Percentiles rank a stretch among this genome's conserved stretches.
Evolutionary conservation across 1,284 basidiomycete species (phyloP).

Genomic region (Sporisorium scitamineum): DNA sequence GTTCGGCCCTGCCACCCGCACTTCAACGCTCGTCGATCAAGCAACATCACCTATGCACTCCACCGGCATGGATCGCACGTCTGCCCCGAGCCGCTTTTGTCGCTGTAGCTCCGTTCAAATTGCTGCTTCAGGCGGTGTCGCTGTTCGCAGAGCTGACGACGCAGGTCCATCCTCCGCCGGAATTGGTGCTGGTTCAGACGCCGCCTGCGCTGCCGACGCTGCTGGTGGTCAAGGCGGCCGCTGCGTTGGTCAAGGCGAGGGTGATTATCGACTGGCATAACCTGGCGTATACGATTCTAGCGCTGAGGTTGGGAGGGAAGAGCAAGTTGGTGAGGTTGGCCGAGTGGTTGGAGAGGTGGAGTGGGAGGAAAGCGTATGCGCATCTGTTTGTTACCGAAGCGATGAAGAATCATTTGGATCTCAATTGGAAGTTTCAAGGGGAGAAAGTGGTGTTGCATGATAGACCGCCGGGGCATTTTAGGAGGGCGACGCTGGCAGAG

Average conservation of each 20-base stretch:
- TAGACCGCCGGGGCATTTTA: slow-evolving; percentile 41
- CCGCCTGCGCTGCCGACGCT: slow-evolving; percentile 96
- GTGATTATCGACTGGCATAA: slow-evolving; percentile 99
- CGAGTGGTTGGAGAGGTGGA: slow-evolving; percentile 54
- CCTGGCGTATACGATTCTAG: slow-evolving; percentile 91
- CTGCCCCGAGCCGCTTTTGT: slow-evolving; percentile 78
- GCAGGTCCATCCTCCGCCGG: slow-evolving; percentile 78
- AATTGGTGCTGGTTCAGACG: slow-evolving; percentile 91
- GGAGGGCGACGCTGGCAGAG: slow-evolving; percentile 22
- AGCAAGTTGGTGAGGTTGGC: slow-evolving; percentile 79
- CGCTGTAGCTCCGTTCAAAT: slow-evolving; percentile 82
- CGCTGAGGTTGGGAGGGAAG: slow-evolving; percentile 78
- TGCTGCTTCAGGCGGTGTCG: slow-evolving; percentile 69
- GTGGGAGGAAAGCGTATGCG: slow-evolving; percentile 76
- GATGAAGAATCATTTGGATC: slow-evolving; percentile 79
- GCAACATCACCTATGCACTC: slow-evolving; percentile 75
- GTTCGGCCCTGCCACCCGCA: slow-evolving; percentile 49
- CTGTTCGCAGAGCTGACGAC: slow-evolving; percentile 60
- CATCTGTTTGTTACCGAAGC: slow-evolving; percentile 94
- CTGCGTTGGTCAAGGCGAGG: slow-evolving; percentile 77
- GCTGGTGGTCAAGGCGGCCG: slow-evolving; percentile 82
- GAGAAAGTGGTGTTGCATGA: slow-evolving; percentile 73
- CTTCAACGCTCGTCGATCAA: slow-evolving; percentile 45
- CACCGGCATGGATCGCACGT: slow-evolving; percentile 74
- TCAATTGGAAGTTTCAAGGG: slow-evolving; percentile 76